Evolutionary conservation across 2,329 filamentous ascomycete species (phyloP), one percentile per base, ranked within the genome.

Genomic region (Trichophaea hybrida): DNA sequence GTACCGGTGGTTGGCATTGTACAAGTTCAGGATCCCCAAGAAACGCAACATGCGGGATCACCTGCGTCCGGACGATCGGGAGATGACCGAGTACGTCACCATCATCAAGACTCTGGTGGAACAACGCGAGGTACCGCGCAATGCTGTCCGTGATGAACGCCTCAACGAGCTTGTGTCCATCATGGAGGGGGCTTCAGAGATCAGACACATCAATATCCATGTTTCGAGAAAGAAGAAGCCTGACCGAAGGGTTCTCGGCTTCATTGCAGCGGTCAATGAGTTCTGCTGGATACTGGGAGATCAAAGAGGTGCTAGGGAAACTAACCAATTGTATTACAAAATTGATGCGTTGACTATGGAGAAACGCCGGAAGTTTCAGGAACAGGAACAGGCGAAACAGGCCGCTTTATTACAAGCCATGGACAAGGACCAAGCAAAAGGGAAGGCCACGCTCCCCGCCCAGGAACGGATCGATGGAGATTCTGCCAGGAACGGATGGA

Each of bases 211-310:
- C 40, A 43, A 37, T 15, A 55, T 55, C 31, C 58, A 59, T 40
- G 51, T 55, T 10, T 40, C 37, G 24, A 24, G 58, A n/a, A 55
- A 59, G 32, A n/a, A 57, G 10, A 59, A 59, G 33, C 53, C 58
- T 10, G 58, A 59, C 33, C 32, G 40, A 31, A 46, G 58, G 35
- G 53, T 59, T 32, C 43, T 59, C 7, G 58, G 58, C 8, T 59
- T 59, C 8, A 59, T 59, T 37, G 58, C 58, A 31, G 58, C 58
- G n/a, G 58, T 55, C 13, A 56, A 34, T 38, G 58, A 59, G 51
- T 55, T 59, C 34, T 59, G 58, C 53, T 48, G 53, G 44, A 57
- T 59, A 17, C 51, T 59, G 2, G 24, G 50, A 3, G 54, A 59
- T 32, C n/a, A 12, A 8, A 57, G 34, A 40, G 58, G 58, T 10